Conservation (phyloP, 1,284 basidiomycete species). For the Leucoagaricus sp. region DNA sequence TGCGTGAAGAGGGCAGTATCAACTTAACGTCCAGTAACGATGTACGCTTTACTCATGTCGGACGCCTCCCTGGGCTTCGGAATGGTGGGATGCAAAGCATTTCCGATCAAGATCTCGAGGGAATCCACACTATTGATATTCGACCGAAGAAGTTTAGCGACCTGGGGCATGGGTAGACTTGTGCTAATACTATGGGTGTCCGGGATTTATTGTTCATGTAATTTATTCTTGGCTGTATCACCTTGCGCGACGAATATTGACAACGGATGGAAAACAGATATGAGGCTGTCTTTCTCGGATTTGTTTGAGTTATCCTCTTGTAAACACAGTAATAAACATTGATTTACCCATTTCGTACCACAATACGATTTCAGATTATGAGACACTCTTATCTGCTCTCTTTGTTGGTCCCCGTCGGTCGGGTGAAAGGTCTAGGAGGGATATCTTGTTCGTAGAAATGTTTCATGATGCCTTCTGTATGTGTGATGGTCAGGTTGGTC, state of each 20-base stretch:
- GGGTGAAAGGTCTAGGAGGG: background rate
- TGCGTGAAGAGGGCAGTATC: background rate
- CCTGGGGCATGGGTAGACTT: background rate
- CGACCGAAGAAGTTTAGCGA: background rate
- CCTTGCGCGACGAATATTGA: no score
- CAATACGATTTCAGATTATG: background rate
- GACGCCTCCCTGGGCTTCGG: background rate
- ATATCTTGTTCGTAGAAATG: constrained; percentile 18
- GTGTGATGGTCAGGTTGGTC: constrained; percentile 82
- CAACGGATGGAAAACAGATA: no score
- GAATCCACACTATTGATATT: background rate
- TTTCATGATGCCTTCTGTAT: constrained; percentile 68
- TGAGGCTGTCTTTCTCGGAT: no score
- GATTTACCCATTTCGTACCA: no score
- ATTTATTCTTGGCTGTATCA: background rate
- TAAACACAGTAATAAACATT: no score
- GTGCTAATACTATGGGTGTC: constrained; percentile 11
- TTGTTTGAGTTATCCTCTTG: no score
- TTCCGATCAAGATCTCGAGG: background rate
- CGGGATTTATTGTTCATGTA: background rate
- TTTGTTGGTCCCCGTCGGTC: background rate
- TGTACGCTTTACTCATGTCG: background rate
- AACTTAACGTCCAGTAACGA: background rate
- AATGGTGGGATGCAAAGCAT: background rate
- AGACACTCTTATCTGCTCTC: background rate